Percentiles rank a stretch among this genome's conserved stretches.
Conservation (phyloP, 176 grass and related monocot species). For the Zea luxurians region DNA sequence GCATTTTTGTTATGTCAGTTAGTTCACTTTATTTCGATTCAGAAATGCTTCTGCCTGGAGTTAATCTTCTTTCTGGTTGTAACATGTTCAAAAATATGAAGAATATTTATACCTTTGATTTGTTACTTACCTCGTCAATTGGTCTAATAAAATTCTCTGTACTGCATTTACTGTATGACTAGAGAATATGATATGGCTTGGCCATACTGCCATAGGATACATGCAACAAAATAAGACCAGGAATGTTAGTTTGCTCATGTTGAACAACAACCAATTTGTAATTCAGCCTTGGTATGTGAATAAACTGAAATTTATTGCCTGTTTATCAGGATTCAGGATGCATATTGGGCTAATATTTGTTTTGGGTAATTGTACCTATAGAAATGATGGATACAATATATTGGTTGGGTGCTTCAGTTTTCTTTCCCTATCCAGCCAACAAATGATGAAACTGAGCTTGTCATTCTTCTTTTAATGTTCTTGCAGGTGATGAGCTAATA, state of each 20-base stretch:
- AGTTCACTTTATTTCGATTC: conserved; percentile 2
- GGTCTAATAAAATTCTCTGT: background rate
- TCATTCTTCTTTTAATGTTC: background rate
- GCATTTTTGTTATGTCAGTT: conserved; percentile 4
- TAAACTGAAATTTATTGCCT: background rate
- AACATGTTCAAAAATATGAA: background rate
- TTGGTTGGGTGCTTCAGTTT: conserved; percentile 5
- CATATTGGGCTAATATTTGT: background rate
- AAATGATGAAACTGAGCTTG: background rate
- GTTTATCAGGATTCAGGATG: background rate
- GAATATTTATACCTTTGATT: background rate
- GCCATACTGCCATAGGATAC: background rate
- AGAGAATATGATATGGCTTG: conserved; percentile 2
- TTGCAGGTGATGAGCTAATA: conserved; percentile 89
- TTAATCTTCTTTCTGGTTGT: background rate
- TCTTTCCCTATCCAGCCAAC: background rate
- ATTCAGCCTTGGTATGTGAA: background rate
- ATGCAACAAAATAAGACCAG: background rate
- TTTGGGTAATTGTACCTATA: conserved; percentile 6
- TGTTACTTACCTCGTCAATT: conserved; percentile 11
- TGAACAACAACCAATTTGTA: background rate
- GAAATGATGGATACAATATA: conserved; percentile 15
- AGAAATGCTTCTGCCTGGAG: conserved; percentile 12
- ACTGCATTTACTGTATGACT: conserved; percentile 8
- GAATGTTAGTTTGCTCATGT: conserved; percentile 21